A percentile compares a stretch with the other conserved stretches of the same genome.
Evolutionary conservation across 2,329 filamentous ascomycete species (phyloP).

Genomic region (Xylariaceae sp.): DNA sequence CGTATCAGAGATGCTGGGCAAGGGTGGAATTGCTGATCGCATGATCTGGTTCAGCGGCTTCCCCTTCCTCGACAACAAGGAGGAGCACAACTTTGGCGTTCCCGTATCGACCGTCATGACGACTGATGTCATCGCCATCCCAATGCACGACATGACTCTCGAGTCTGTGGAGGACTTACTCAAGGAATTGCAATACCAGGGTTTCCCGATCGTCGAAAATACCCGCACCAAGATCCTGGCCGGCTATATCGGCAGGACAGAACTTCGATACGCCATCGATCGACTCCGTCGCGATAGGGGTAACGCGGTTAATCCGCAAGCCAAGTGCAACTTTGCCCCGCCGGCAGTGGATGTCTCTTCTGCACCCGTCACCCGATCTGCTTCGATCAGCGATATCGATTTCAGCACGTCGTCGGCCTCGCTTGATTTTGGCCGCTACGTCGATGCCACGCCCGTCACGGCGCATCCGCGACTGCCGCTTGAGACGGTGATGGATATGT

Average conservation of each 20-base stretch:
- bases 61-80: constrained; percentile 93
- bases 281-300: constrained; percentile 64
- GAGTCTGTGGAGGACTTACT: constrained; percentile 73
- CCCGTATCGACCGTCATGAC: constrained; percentile 90
- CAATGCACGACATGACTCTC: constrained; percentile 67
- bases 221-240: constrained; percentile 64
- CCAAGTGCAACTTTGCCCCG: constrained; percentile 69
- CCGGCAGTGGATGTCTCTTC: constrained; percentile 33
- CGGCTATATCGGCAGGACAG: constrained; percentile 89
- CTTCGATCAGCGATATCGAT: constrained; percentile 57
- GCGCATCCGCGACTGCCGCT: constrained; percentile 87
- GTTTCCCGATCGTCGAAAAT: constrained; percentile 86
- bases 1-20: constrained; percentile 85
- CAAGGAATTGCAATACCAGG: constrained; percentile 75
- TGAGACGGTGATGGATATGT: constrained; percentile 97
- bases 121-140: constrained; percentile 65
- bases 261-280: constrained; percentile 85
- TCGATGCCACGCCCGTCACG: constrained; percentile 83
- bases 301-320: constrained; percentile 53
- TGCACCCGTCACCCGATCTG: constrained; percentile 38
- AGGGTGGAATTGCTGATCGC: constrained; percentile 91
- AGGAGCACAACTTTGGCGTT: constrained; percentile 94
- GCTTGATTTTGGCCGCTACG: constrained; percentile 79
- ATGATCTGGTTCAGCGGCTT: constrained; percentile 99
- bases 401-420: constrained; percentile 50